Base-by-base conservation (phyloP, 2,329 filamentous ascomycete genomes). In the Xylaria polymorpha region DNA sequence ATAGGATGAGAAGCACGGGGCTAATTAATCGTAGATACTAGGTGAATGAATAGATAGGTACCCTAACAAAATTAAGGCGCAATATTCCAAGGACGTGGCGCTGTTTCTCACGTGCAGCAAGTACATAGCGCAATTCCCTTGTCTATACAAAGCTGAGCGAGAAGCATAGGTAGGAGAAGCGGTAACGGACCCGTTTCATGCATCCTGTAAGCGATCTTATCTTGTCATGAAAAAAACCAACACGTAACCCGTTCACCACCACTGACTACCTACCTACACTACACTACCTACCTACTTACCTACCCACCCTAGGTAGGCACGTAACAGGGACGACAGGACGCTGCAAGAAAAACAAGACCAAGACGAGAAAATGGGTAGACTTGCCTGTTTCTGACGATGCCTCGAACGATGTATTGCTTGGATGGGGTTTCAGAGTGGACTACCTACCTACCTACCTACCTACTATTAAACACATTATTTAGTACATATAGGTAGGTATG, bases 51-150 rank as follows among this genome's bases (percentile, higher is more conserved):
- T n/a, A n/a, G 41, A 20, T 14, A 12, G 15, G 15, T 12, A 15
- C 46, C 43, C 25, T 6, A 51, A 55, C 29, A n/a, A 55, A 15
- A 56, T 22, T 18, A 56, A 39, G 53, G 53, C 53, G 35, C 12
- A 22, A 56, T n/a, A 56, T 39, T 56, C 32, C 4, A 22, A 29
- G 53, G 14, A 56, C 53, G 53, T 56, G 53, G 53, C 53, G 53
- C n/a, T n/a, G 4, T 39, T 56, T 39, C 35, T 56, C 53, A 37
- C 51, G 51, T 39, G 51, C n/a, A 14, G 32, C 6, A 37, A 37
- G 25, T 37, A 55, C 9, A 32, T 6, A 10, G 37, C 18, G 10
- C 37, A 37, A 37, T 20, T 20, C 35, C 35, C 35, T 37, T 4
- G 1, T 1, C 8, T 56, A 12, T 39, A n/a, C 12, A n/a, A n/a